phyloP scores from a whole-genome alignment of 1,284 basidiomycete genomes.

The Ceratobasidium sp. region DNA sequence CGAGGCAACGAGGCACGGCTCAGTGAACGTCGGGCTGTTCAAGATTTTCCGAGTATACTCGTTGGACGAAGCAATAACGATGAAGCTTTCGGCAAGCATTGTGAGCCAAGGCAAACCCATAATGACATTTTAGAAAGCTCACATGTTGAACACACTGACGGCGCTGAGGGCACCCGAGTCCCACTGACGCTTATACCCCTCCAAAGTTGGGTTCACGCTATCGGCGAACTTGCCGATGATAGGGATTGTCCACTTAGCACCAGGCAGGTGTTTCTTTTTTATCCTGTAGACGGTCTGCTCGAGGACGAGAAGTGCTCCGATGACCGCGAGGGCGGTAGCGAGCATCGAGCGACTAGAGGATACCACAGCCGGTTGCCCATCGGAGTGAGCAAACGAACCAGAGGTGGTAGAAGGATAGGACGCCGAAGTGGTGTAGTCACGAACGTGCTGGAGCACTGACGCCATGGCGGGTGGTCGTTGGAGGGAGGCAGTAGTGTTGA shows the following conservation, averaged over 20 bases:
- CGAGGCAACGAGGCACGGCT: conserved; percentile 93
- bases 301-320: conserved; percentile 73
- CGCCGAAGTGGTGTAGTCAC: conserved; percentile 37
- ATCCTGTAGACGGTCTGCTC: conserved; percentile 87
- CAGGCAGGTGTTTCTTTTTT: conserved; percentile 89
- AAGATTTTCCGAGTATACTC: conserved; percentile 92
- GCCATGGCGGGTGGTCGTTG: conserved; percentile 38
- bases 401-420: conserved; percentile 27
- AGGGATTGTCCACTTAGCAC: conserved; percentile 90
- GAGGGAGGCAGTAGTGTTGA: background rate
- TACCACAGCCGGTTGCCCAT: background rate
- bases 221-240: conserved; percentile 93
- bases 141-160: conserved; percentile 97
- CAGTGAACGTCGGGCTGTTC: conserved; percentile 88
- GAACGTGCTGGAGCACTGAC: conserved; percentile 36
- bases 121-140: conserved; percentile 53
- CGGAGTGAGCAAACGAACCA: conserved; percentile 22
- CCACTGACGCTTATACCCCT: conserved; percentile 91
- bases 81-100: conserved; percentile 71
- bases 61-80: conserved; percentile 94
- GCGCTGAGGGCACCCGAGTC: conserved; percentile 84
- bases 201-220: conserved; percentile 87
- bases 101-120: conserved; percentile 14
- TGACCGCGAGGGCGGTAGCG: conserved; percentile 67
- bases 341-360: conserved; percentile 33